A percentile compares a stretch with the other conserved stretches of the same genome.
Evolutionary conservation across 495 filamentous ascomycete species (phyloP).

Genomic region (Cercophora sp.): DNA sequence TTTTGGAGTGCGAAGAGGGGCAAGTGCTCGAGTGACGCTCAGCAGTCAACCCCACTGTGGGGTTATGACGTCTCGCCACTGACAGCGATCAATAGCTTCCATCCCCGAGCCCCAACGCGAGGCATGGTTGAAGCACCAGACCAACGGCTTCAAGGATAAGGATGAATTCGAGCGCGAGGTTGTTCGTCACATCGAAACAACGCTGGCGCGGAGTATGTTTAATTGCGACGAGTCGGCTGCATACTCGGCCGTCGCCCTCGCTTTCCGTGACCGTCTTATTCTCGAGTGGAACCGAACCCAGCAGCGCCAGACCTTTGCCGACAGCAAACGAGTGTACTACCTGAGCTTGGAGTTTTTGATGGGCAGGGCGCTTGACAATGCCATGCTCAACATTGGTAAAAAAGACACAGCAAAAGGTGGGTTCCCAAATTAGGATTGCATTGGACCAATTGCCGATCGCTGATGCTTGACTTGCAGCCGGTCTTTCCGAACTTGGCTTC

Average conservation of each 20-base stretch:
- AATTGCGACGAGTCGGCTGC: conserved; percentile 96
- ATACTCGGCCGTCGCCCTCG: conserved; percentile 84
- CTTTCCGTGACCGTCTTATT: conserved; percentile 87
- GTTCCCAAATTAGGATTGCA: not conserved
- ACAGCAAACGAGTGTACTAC: conserved; percentile 94
- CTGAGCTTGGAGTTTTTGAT: conserved; percentile 95
- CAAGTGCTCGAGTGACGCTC: conserved; percentile 3
- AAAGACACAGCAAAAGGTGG: conserved; percentile 79
- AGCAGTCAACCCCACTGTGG: conserved; percentile 12
- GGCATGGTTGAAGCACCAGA: conserved; percentile 78
- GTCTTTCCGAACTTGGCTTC: conserved; percentile 85
- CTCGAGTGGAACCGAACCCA: conserved; percentile 98
- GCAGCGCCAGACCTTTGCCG: conserved; percentile 84
- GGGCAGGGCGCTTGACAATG: conserved; percentile 94
- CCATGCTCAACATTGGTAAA: conserved; percentile 90
- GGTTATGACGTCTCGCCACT: conserved; percentile 16
- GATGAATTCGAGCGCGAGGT: conserved; percentile 68
- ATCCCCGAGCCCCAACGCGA: conserved; percentile 87
- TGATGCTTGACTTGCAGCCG: conserved; percentile 48
- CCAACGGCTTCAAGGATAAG: conserved; percentile 67
- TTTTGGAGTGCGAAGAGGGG: not conserved
- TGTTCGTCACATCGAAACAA: conserved; percentile 93
- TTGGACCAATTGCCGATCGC: not conserved
- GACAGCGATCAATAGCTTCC: conserved; percentile 40
- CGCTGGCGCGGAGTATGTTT: conserved; percentile 90